Evolutionary conservation across 306 rosid genomes (phyloP).

Genomic region (Gynostemma pentaphyllum): DNA sequence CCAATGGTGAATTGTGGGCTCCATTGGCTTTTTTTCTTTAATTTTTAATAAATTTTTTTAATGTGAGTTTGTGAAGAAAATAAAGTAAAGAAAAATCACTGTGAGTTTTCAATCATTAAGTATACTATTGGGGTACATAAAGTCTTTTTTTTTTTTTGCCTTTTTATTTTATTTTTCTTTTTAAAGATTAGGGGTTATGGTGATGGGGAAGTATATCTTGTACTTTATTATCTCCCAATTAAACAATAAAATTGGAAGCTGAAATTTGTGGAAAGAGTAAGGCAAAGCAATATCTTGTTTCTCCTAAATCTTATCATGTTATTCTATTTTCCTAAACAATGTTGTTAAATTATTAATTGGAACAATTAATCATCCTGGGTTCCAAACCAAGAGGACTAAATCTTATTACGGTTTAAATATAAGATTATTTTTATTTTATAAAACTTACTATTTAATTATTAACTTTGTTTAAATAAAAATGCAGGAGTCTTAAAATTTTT

Average conservation of each 20-base stretch:
- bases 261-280: slow-evolving; percentile 2
- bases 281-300: not conserved
- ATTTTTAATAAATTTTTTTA: not conserved
- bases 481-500: no score
- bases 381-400: no score
- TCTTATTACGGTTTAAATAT: no score
- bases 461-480: no score
- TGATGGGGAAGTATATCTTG: not conserved
- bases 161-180: not conserved
- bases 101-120: slow-evolving; percentile 5
- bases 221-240: not conserved
- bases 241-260: not conserved
- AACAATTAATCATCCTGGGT: no score
- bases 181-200: not conserved
- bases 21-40: not conserved
- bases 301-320: not conserved
- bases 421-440: no score
- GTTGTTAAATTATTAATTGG: no score
- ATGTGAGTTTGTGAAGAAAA: slow-evolving; percentile 9
- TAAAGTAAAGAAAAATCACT: slow-evolving; percentile 3
- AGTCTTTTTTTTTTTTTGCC: not conserved
- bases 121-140: slow-evolving; percentile 5
- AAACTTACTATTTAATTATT: no score
- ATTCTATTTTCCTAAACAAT: no score
- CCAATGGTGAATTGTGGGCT: not conserved